Base-by-base conservation (phyloP, 1,139 yeast genomes). In the Saccharomyces pastorianus region DNA sequence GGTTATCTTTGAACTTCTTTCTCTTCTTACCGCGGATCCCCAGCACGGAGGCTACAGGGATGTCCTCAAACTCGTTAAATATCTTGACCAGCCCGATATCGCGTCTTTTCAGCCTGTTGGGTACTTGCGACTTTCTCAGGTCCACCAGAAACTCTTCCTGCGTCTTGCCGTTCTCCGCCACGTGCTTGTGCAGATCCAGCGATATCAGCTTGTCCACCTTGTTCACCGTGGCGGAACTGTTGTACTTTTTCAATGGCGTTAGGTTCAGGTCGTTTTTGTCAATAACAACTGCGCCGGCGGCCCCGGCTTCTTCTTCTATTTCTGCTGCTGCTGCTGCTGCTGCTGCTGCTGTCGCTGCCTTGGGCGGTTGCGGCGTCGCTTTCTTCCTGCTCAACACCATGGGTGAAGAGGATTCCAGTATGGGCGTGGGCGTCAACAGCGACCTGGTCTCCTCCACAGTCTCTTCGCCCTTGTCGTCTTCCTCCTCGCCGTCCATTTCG, bases 1-100 rank as follows among this genome's bases (percentile, higher is more conserved):
- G 58, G 7, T 61, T 61, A 50, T 68, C 71, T 31, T 58, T 62
- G 55, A 60, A 68, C 58, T 63, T 67, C 60, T 63, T 66, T 47
- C 71, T 61, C 53, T 67, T 69, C 56, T 68, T 68, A 47, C 71
- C 71, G 49, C 72, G 65, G 28, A 68, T 64, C 14, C 72, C 72
- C 14, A 68, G 61, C 6, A 67, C 64, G 4, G 69, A 64, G 1
- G 71, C 71, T 62, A 68, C 61, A 5, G 71, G 62, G 20, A 67
- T 65, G 51, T 68, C 71, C 49, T 68, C 71, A 49, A 57, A 67
- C 48, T 67, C 69, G 53, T 64, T 62, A 53, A 67, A 68, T 41
- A 67, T 57, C 49, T 64, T 66, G 38, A 68, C 51, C 28, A 67
- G 54, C 0, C 71, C 71, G 11, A 67, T 49, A 50, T 67, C 71